Evolutionary conservation across 495 filamentous ascomycete species (phyloP).

Genomic region (Physcia stellaris): DNA sequence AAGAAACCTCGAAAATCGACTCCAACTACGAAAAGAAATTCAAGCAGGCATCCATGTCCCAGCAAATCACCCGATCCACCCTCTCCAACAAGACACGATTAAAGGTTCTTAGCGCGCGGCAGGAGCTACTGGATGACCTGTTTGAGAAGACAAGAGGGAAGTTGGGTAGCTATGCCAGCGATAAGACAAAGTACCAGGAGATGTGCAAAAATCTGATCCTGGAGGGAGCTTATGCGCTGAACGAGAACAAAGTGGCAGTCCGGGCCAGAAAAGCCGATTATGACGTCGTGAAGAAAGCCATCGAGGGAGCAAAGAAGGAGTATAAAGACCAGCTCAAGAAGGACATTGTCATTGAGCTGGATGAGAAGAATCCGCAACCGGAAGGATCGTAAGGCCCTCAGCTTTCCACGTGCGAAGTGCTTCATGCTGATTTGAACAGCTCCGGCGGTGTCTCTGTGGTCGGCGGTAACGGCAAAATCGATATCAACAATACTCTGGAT

Average conservation of each 20-base stretch:
- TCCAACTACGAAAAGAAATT: slow-evolving; percentile 88
- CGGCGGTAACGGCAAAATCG: slow-evolving; percentile 81
- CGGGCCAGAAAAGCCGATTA: slow-evolving; percentile 69
- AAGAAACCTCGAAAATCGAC: slow-evolving; percentile 90
- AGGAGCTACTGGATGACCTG: slow-evolving; percentile 83
- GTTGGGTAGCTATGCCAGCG: slow-evolving; percentile 49
- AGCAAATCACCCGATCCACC: slow-evolving; percentile 92
- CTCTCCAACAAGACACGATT: slow-evolving; percentile 90
- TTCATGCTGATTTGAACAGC: slow-evolving; percentile 34
- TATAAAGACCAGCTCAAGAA: slow-evolving; percentile 60
- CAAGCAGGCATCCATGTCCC: slow-evolving; percentile 91
- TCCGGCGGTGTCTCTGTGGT: slow-evolving; percentile 72
- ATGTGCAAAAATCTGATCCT: slow-evolving; percentile 69
- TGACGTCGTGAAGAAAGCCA: slow-evolving; percentile 57
- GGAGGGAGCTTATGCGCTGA: slow-evolving; percentile 79
- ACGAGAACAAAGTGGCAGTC: slow-evolving; percentile 61
- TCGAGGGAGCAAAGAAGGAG: slow-evolving; percentile 58
- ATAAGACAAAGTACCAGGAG: slow-evolving; percentile 57
- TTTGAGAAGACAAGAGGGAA: slow-evolving; percentile 65
- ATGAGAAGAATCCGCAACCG: slow-evolving; percentile 66
- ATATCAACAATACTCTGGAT: slow-evolving; percentile 97
- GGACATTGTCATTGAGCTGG: slow-evolving; percentile 53
- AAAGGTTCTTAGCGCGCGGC: slow-evolving; percentile 68
- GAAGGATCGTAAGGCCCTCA: slow-evolving; percentile 80
- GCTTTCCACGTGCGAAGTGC: too few relatives aligned